Evolutionary conservation across 352 stramenopile species (phyloP).

Genomic region (Globisporangium irregulare): DNA sequence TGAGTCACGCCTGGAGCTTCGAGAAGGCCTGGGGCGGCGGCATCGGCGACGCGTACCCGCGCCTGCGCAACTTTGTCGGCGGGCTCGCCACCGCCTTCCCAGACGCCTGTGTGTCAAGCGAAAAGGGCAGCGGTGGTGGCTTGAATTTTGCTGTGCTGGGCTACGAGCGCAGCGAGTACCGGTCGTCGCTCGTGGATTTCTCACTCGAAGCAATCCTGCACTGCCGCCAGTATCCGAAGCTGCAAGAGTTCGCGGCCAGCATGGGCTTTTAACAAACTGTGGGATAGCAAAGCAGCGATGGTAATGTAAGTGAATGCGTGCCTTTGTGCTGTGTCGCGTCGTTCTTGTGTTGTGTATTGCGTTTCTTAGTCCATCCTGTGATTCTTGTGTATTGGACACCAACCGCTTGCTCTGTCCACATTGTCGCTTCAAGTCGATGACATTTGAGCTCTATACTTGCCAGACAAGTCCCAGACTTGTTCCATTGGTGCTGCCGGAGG

Average conservation of each 20-base stretch:
- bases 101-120: not conserved
- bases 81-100: conserved; percentile 15
- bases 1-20: conserved; percentile 12
- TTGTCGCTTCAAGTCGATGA: no score
- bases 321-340: not conserved
- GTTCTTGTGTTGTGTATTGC: no score
- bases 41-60: conserved; percentile 15
- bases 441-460: no score
- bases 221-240: conserved; percentile 11
- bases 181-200: conserved; percentile 19
- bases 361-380: no score
- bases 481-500: not conserved
- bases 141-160: not conserved
- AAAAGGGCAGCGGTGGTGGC: not conserved
- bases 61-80: conserved; percentile 13
- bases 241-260: conserved; percentile 9
- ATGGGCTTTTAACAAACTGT: conserved; percentile 3
- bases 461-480: no score
- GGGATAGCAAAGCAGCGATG: not conserved
- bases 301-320: not conserved
- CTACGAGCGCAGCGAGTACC: conserved; percentile 19
- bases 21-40: conserved; percentile 12
- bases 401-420: no score
- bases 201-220: conserved; percentile 16
- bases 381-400: no score